Evolutionary conservation across 2,329 filamentous ascomycete genomes (phyloP).

Genomic region (Fonsecaea nubica): DNA sequence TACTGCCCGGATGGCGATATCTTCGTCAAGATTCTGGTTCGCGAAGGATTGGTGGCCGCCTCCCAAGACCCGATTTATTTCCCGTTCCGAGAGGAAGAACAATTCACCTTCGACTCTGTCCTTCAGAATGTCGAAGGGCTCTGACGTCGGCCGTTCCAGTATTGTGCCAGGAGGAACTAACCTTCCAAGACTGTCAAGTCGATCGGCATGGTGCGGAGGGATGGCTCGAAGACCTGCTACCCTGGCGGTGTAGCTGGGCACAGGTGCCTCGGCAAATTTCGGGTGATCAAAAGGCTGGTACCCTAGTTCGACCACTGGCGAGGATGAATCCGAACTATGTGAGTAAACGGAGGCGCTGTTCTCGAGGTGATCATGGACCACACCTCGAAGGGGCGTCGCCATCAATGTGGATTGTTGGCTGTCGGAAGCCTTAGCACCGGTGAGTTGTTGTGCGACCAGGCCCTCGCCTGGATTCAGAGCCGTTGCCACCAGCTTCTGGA

Average conservation of each 20-base stretch:
- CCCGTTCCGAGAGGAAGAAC: constrained; percentile 22
- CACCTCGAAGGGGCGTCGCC: neutral
- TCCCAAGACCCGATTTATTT: constrained; percentile 21
- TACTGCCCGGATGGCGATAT: constrained; percentile 31
- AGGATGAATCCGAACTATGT: constrained; percentile 22
- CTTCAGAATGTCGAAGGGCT: neutral
- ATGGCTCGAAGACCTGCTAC: neutral
- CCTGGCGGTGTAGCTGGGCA: constrained; percentile 2
- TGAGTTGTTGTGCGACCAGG: neutral
- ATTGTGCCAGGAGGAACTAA: neutral
- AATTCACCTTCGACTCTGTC: constrained; percentile 21
- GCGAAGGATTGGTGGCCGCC: constrained; percentile 14
- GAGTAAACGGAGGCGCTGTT: constrained; percentile 22
- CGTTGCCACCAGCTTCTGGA: constrained; percentile 24
- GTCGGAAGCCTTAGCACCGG: neutral
- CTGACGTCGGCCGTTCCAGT: constrained; percentile 7
- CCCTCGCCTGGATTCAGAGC: constrained; percentile 12
- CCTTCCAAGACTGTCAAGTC: constrained; percentile 12
- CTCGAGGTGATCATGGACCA: constrained; percentile 15
- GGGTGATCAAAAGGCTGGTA: constrained; percentile 18
- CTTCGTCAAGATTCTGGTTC: constrained; percentile 29
- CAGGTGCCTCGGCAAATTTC: constrained; percentile 9
- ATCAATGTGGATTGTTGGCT: neutral
- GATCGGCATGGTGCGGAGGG: constrained; percentile 13
- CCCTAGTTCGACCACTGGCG: constrained; percentile 17